Percentiles rank a stretch among this genome's conserved stretches.
Evolutionary conservation across 1,284 basidiomycete species (phyloP).

Genomic region (Austroboletus novae-zelandiae): DNA sequence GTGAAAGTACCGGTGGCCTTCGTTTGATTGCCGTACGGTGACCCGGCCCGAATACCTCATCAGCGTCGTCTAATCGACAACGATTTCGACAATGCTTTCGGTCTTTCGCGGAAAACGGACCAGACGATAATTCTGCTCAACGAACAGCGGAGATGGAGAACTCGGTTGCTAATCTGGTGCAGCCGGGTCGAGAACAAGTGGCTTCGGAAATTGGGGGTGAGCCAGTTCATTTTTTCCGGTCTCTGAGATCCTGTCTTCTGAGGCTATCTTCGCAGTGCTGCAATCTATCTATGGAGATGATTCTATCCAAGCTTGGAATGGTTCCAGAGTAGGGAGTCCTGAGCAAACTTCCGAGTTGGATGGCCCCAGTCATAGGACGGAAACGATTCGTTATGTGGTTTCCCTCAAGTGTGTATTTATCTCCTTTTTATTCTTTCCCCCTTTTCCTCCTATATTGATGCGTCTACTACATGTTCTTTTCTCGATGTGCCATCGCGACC

Average conservation of each 20-base stretch:
- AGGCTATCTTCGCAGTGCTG: slow-evolving; percentile 49
- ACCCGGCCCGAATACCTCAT: neutral
- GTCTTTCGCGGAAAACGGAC: slow-evolving; percentile 17
- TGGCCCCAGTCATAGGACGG: slow-evolving; percentile 11
- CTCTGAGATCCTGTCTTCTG: neutral
- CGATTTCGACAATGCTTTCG: slow-evolving; percentile 7
- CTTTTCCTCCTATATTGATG: neutral
- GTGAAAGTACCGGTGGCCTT: too few species aligned
- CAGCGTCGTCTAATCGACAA: neutral
- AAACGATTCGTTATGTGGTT: slow-evolving; percentile 65
- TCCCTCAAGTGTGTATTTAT: slow-evolving; percentile 40
- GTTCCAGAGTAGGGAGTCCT: slow-evolving; percentile 29
- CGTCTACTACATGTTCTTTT: neutral
- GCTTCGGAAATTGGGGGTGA: slow-evolving; percentile 69
- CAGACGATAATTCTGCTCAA: slow-evolving; percentile 15
- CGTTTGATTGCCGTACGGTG: too few species aligned
- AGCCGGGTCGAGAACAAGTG: slow-evolving; percentile 53
- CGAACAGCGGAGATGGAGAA: slow-evolving; percentile 38
- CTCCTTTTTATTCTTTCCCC: neutral
- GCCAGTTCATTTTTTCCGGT: slow-evolving; percentile 5
- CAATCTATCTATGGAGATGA: slow-evolving; percentile 81
- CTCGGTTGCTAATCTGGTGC: slow-evolving; percentile 46
- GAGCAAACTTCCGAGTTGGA: slow-evolving; percentile 1
- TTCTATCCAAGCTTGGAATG: slow-evolving; percentile 55
- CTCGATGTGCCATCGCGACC: neutral